Conservation (phyloP, 306 rosid species). For the Cicer cuneatum region DNA sequence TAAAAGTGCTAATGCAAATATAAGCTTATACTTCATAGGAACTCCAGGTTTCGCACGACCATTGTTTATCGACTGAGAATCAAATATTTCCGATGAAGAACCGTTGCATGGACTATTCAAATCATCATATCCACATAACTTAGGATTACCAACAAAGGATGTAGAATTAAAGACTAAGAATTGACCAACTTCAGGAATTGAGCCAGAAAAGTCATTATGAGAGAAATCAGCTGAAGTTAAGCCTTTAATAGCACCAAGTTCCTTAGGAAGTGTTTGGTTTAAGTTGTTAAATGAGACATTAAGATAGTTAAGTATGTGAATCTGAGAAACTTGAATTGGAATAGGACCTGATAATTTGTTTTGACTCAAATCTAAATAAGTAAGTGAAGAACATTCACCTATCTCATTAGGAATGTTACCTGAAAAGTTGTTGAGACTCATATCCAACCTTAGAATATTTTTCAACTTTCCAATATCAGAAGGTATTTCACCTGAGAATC, state of each 20-base stretch:
- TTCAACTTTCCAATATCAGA: slow-evolving; percentile 65
- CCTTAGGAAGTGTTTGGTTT: slow-evolving; percentile 69
- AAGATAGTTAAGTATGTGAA: slow-evolving; percentile 77
- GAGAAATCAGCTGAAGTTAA: slow-evolving; percentile 88
- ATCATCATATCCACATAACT: slow-evolving; percentile 66
- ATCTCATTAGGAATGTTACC: slow-evolving; percentile 72
- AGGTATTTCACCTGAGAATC: slow-evolving; percentile 74
- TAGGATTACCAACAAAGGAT: slow-evolving; percentile 72
- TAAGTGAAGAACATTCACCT: slow-evolving; percentile 61
- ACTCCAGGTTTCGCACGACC: slow-evolving; percentile 48
- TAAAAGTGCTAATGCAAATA: slow-evolving; percentile 73
- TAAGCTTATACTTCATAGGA: slow-evolving; percentile 67
- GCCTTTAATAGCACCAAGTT: slow-evolving; percentile 73
- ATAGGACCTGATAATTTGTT: slow-evolving; percentile 81
- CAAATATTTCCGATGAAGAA: slow-evolving; percentile 43
- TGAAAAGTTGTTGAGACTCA: slow-evolving; percentile 76
- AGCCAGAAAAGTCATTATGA: slow-evolving; percentile 77
- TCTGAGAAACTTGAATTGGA: slow-evolving; percentile 70
- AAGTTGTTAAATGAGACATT: slow-evolving; percentile 87
- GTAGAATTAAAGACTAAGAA: slow-evolving; percentile 71
- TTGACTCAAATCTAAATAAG: slow-evolving; percentile 85
- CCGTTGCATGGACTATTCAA: slow-evolving; percentile 57
- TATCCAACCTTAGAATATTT: slow-evolving; percentile 67
- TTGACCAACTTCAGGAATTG: slow-evolving; percentile 74
- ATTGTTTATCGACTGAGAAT: slow-evolving; percentile 38